Conservation (phyloP, 495 filamentous ascomycete genomes). For the Penicillium roqueforti region DNA sequence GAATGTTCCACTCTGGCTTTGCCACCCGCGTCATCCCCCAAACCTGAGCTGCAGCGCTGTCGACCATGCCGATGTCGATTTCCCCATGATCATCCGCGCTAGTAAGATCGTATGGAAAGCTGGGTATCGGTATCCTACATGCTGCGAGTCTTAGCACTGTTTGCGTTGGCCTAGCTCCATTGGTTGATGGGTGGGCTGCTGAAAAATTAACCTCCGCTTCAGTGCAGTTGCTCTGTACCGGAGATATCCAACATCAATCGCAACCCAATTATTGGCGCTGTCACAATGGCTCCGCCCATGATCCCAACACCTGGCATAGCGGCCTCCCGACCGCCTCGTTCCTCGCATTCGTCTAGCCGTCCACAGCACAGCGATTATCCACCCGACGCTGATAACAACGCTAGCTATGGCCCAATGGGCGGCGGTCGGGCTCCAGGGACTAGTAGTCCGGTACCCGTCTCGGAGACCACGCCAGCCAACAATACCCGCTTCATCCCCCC, state of each 20-base stretch:
- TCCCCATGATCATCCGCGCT: constrained; percentile 9
- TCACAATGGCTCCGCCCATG: constrained; percentile 19
- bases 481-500: constrained; percentile 24
- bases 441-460: constrained; percentile 12
- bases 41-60: constrained; percentile 13
- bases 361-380: constrained; percentile 19
- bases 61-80: constrained; percentile 9
- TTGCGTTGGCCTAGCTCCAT: neutral
- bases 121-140: neutral
- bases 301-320: constrained; percentile 13
- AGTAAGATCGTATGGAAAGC: constrained; percentile 7
- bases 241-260: neutral
- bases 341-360: constrained; percentile 16
- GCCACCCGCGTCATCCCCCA: constrained; percentile 27
- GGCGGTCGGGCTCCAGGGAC: constrained; percentile 13
- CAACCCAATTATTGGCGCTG: neutral
- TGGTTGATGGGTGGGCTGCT: constrained; percentile 4
- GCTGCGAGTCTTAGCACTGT: neutral
- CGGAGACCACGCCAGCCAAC: constrained; percentile 17
- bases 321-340: constrained; percentile 6
- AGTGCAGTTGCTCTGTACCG: neutral
- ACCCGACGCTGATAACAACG: constrained; percentile 19
- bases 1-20: constrained; percentile 18
- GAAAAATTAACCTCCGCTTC: neutral
- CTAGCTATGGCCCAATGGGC: constrained; percentile 22